Evolutionary conservation across 2,329 filamentous ascomycete species (phyloP), one percentile per base, ranked within the genome.

Genomic region (Microdochium paspali): DNA sequence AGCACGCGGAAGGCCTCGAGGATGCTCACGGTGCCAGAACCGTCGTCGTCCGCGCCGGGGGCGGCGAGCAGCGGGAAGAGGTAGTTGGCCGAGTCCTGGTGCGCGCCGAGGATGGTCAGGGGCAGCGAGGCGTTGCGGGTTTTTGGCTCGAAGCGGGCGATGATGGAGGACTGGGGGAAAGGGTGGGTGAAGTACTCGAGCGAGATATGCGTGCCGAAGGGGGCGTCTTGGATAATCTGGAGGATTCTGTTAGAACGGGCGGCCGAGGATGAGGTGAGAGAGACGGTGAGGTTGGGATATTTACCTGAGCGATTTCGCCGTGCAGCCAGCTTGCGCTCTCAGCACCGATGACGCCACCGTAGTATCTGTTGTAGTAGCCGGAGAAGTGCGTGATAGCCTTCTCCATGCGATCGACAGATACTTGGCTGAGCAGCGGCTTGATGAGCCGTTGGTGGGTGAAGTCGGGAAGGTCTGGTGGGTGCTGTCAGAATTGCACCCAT

Each of bases 11-110:
- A 71, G 2, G 83, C 80, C 61, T 89, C 84, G 10, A 88, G 73
- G 50, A 87, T 88, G 9, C 82, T 87, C 31, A 87, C 82, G 0
- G 84, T 84, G 42, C 82, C 82, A 50, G 80, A 83, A 44, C 83
- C 81, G 58, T 88, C 84, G 52, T 89, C 85, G 54, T 88, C 85
- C 13, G 84, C 84, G 42, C 84, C 84, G 0, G 85, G 85, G 0
- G 84, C 84, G 20, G 80, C 77, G 15, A 87, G 72, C 39, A 86
- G 66, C 0, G 84, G 84, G 40, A 87, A 70, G 57, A 84, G 81
- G 49, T 87, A 70, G 61, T 88, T 88, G 61, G 87, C 85, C 58
- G 80, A 85, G 62, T 88, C 84, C 56, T 86, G 83, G 60, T 87
- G 83, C 2, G 83, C 82, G 47, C 84, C 83, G 54, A 87, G 76